Evolutionary conservation across 78 protist species (phyloP), one percentile per base, ranked within the genome.

Genomic region (Cavenderia fasciculata): DNA sequence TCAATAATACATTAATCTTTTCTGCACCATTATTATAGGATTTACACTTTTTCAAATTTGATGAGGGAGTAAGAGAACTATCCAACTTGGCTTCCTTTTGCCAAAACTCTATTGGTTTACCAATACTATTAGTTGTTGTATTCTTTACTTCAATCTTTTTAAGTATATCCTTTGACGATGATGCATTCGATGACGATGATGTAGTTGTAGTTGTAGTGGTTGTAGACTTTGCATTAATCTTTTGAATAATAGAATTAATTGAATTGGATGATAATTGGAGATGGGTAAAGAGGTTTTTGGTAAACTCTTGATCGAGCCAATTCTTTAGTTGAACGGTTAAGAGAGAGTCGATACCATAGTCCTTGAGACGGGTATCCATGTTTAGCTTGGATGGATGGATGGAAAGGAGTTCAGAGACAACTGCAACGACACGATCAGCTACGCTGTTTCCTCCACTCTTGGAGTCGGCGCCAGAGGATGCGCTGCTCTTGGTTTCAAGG

Each of bases 181-280:
- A 23, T 8, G 23, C 4, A 74, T 54, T 41, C n/a, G 49, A 11
- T 59, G 62, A 1, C 11, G 44, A 59, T n/a, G 85, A 3, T 41
- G 59, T 40, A 41, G 85, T 41, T 33, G 85, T 27, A 34, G 65
- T 43, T 4, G 85, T 34, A 23, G 65, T 69, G 41, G 47, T 27
- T 12, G 47, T 74, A 47, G 52, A 47, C 43, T 69, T 69, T 4
- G 75, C 52, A 77, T 8, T 34, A 34, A 77, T 77, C 68, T 69
- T 77, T 49, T 77, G 87, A 47, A 77, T 77, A 31, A 78, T 78
- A 38, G 63, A 38, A 40, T 78, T 78, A 36, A 65, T 78, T 2
- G 74, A 63, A 44, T 44, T 78, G 57, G 88, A 78, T n/a, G 76
- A 65, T 12, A 78, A 40, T 66, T 78, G 88, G 29, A 78, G 57